These are phyloP conservation scores for Boletus subcaerulescens DNA, from an alignment of 768 basidiomycete genomes.

Conservation along the genomic window DNA sequence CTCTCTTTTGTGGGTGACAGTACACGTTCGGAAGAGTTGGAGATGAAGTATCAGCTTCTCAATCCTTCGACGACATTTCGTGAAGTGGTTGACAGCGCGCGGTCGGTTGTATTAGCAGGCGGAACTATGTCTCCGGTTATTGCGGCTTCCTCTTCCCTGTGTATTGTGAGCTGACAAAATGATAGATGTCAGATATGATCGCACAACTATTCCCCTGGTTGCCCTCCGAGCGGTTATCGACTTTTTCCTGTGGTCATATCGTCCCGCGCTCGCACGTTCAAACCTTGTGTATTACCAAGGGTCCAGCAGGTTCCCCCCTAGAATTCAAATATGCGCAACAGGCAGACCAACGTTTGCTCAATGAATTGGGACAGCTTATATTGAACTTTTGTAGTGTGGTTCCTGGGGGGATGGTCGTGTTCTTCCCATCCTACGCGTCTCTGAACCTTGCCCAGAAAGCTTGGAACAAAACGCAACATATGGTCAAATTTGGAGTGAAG, in stretches of 20 bases:
- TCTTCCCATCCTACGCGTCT: slow-evolving; percentile 90
- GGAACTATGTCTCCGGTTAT: slow-evolving; percentile 98
- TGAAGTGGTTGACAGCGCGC: slow-evolving; percentile 77
- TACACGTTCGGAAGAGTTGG: slow-evolving; percentile 44
- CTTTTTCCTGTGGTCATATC: slow-evolving; percentile 91
- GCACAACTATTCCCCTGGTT: slow-evolving; percentile 76
- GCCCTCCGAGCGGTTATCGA: slow-evolving; percentile 57
- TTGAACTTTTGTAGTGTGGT: slow-evolving; percentile 76
- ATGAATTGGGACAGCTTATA: slow-evolving; percentile 81
- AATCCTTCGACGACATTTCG: slow-evolving; percentile 87
- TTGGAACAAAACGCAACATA: slow-evolving; percentile 63
- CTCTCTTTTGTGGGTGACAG: slow-evolving; percentile 43
- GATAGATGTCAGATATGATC: slow-evolving; percentile 82
- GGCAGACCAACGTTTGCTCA: slow-evolving; percentile 59
- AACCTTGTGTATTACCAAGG: slow-evolving; percentile 68
- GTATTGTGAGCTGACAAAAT: slow-evolving; percentile 3
- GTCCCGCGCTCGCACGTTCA: slow-evolving; percentile 78
- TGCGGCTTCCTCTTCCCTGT: slow-evolving; percentile 13
- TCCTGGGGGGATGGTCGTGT: slow-evolving; percentile 88
- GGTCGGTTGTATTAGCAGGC: slow-evolving; percentile 88
- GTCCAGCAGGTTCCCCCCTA: slow-evolving; percentile 70
- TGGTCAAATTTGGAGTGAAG: slow-evolving; percentile 62
- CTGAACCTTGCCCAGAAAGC: slow-evolving; percentile 59
- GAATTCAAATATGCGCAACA: slow-evolving; percentile 82
- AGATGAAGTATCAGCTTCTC: slow-evolving; percentile 87